Base-by-base conservation (phyloP, 192 early-diverging fungal genomes). In the Backusella tarrabulga region DNA sequence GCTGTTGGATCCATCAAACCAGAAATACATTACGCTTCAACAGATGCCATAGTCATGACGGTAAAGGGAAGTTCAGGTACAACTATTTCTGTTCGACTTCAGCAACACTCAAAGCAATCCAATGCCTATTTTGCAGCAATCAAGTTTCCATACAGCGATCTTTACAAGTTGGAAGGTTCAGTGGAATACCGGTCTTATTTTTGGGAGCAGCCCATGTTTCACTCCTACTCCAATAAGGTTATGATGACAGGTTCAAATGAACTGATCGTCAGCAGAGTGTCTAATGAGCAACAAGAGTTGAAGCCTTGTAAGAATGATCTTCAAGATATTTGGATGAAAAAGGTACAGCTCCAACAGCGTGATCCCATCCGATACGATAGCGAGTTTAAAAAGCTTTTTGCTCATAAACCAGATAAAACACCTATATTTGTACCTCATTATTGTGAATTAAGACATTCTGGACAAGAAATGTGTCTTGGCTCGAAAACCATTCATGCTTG, bases 121-220 rank as follows among this genome's bases (percentile, higher is more conserved):
- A 80, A 80, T 76, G 69, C 40, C n/a, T 80, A 80, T 44, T 80
- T 71, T 72, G 60, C 74, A n/a, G 17, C 52, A 12, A 72, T 75
- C 21, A 36, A 71, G 21, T 71, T 80, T n/a, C 54, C 29, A 11
- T 70, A 76, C 34, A 23, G 52, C 17, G 72, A 74, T 11, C 46
- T 12, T 19, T 76, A 76, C 32, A 42, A 52, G 14, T 38, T 80
- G 3, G 35, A 73, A 17, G 52, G 63, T 38, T 54, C 52, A 19
- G 66, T 68, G 2, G 79, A 80, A 54, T 73, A 72, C 76, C 69
- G 79, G 41, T 80, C 74, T 50, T 71, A 76, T 63, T 80, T 80
- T 72, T 80, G 79, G 74, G 54, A 70, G 21, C 26, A 38, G 4
- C 79, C 79, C 2, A 72, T 75, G 21, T 11, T 35, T 23, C 79